phyloP scores from a whole-genome alignment of 495 filamentous ascomycete species.

The Penicillium herquei region DNA sequence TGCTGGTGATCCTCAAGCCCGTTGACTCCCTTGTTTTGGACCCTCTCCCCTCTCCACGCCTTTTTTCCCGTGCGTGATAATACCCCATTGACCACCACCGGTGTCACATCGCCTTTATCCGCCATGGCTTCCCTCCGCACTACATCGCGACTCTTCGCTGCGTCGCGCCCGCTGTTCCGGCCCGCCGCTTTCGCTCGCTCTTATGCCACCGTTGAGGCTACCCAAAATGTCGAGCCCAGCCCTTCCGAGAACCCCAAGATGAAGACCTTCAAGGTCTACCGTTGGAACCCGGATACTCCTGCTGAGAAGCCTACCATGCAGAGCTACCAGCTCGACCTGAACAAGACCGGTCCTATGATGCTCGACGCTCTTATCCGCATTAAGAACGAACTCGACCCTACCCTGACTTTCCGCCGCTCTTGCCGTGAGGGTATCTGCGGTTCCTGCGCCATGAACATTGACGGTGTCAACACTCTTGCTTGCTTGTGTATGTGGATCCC shows the following conservation, averaged over 20 bases:
- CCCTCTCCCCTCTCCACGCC: conserved; percentile 14
- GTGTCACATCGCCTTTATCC: conserved; percentile 12
- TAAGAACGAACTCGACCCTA: conserved; percentile 98
- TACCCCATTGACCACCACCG: not conserved
- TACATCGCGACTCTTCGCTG: conserved; percentile 62
- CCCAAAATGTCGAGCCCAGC: conserved; percentile 47
- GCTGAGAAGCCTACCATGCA: conserved; percentile 93
- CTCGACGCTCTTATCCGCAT: conserved; percentile 94
- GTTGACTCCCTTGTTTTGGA: conserved; percentile 13
- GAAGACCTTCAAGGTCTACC: conserved; percentile 98
- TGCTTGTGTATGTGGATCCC: conserved; percentile 80
- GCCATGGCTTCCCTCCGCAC: conserved; percentile 80
- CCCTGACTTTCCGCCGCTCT: conserved; percentile 89
- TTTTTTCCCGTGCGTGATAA: not conserved
- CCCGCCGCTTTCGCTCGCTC: conserved; percentile 44
- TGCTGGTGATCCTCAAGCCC: conserved; percentile 14
- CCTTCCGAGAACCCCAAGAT: conserved; percentile 57
- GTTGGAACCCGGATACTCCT: conserved; percentile 93
- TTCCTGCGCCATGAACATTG: conserved; percentile 99
- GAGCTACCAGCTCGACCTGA: conserved; percentile 87
- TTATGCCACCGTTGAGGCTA: conserved; percentile 53
- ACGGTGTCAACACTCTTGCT: conserved; percentile 93
- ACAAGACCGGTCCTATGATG: conserved; percentile 98
- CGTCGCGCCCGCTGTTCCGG: conserved; percentile 54
- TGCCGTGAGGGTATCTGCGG: conserved; percentile 98